Percentiles rank a stretch among this genome's conserved stretches.
Evolutionary conservation across 768 basidiomycete genomes (phyloP).

Genomic region (Suillus weaverae): DNA sequence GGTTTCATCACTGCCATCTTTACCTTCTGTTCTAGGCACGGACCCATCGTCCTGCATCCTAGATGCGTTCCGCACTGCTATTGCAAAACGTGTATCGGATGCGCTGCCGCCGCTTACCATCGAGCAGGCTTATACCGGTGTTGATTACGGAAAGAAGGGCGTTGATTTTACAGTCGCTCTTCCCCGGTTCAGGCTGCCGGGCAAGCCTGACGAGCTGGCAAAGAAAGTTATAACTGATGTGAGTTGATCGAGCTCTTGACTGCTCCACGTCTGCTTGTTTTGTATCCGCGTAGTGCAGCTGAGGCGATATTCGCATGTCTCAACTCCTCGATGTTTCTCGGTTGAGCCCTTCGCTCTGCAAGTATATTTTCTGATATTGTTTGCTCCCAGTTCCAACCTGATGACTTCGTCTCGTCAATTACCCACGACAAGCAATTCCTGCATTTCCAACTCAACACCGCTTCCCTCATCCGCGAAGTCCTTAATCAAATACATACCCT

Average conservation of each 20-base stretch:
- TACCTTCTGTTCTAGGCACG: conserved; percentile 44
- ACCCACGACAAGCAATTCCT: conserved; percentile 78
- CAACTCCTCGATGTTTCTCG: not conserved
- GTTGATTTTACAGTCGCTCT: conserved; percentile 90
- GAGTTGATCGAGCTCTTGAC: conserved; percentile 24
- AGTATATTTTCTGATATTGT: not conserved
- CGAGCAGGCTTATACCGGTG: conserved; percentile 79
- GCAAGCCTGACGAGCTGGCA: conserved; percentile 78
- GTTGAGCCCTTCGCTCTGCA: not conserved
- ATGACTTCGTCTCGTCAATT: conserved; percentile 74
- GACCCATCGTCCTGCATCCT: conserved; percentile 68
- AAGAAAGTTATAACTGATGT: conserved; percentile 74
- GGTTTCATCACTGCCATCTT: conserved; percentile 35
- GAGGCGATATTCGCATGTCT: not conserved
- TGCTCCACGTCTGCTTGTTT: no score
- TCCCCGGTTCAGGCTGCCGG: conserved; percentile 86
- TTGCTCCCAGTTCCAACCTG: conserved; percentile 70
- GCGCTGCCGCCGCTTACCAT: conserved; percentile 63
- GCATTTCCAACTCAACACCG: conserved; percentile 71
- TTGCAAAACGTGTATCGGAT: conserved; percentile 70
- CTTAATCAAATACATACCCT: conserved; percentile 74
- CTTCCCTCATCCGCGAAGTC: conserved; percentile 62
- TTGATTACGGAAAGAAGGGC: conserved; percentile 93
- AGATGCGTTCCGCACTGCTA: conserved; percentile 79
- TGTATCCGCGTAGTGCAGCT: no score